Evolutionary conservation across 352 stramenopile genomes (phyloP).

Genomic region (Globisporangium heterothallicum): DNA sequence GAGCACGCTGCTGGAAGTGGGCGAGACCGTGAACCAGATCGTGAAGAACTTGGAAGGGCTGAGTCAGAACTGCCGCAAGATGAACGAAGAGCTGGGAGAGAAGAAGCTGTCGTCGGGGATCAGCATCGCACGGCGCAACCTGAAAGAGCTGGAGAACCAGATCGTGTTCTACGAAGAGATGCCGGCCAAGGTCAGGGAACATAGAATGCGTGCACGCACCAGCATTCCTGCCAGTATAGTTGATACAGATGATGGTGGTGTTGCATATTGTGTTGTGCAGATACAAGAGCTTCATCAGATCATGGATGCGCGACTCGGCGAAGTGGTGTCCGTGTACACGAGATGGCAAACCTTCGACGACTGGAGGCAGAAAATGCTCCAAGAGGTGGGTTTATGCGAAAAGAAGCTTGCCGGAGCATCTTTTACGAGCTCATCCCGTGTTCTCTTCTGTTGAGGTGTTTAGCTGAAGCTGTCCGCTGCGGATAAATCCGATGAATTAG

Average conservation of each 20-base stretch:
- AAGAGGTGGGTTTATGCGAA: slow-evolving; percentile 36
- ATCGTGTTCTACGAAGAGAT: slow-evolving; percentile 84
- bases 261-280: slow-evolving; percentile 6
- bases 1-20: slow-evolving; percentile 59
- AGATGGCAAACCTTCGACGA: slow-evolving; percentile 75
- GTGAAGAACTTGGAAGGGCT: slow-evolving; percentile 52
- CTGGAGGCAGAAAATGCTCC: slow-evolving; percentile 78
- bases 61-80: slow-evolving; percentile 54
- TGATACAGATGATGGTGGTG: not conserved
- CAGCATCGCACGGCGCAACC: slow-evolving; percentile 73
- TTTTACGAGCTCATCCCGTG: too few species aligned
- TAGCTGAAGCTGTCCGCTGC: slow-evolving; percentile 48
- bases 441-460: not conserved
- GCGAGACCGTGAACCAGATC: slow-evolving; percentile 60
- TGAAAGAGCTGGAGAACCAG: slow-evolving; percentile 75
- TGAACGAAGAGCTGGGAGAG: slow-evolving; percentile 81
- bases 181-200: slow-evolving; percentile 34
- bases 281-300: slow-evolving; percentile 37
- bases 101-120: slow-evolving; percentile 76
- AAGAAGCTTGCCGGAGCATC: not conserved
- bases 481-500: slow-evolving; percentile 71
- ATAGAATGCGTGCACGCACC: not conserved
- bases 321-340: slow-evolving; percentile 57
- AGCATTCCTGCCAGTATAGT: not conserved
- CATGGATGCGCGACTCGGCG: slow-evolving; percentile 40